Base-by-base conservation (phyloP, 305 asterid genomes). In the Fraxinus ornus region DNA sequence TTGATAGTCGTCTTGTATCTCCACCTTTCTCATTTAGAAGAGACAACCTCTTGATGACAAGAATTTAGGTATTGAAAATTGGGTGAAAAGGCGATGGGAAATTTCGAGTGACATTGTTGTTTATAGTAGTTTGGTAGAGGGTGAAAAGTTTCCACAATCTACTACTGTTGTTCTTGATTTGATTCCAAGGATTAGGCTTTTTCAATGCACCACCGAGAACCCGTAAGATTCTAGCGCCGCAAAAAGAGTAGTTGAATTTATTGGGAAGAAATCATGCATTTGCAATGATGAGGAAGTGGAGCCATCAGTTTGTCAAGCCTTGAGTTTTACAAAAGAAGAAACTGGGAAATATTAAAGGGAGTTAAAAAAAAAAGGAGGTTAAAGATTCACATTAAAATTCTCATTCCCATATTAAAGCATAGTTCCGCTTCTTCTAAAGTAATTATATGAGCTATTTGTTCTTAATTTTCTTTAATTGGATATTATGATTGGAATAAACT, bases 141-240 rank as follows among this genome's bases (percentile, higher is more conserved):
- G 83, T 22, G 93, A 88, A 3, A 87, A 84, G 52, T 90, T 88
- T 57, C 85, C 92, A 12, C 72, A 60, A 70, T 28, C 86, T 35
- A 74, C 72, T 79, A 86, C 84, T 84, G 87, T 83, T 84, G 87
- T 83, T 73, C 89, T 92, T 68, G 86, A 83, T 47, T 24, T 92
- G 84, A 97, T 94, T 49, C 98, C 97, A 0, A 90, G 86, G 80
- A 89, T 95, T 33, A 89, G 90, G 87, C 88, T 89, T 32, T 82
- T 85, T 41, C 86, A 92, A 17, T 79, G 90, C 81, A 22, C 39
- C 39, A 85, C 66, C 0, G 36, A 94, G 64, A 94, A 94, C 78
- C 97, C 97, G 0, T 83, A 98, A 47, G 98, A 94, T 80, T 95
- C 98, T 4, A 97, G 98, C 17, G 93, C 97, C 4, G 98, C 97